Evolutionary conservation across 371 early-diverging fungal genomes (phyloP), one percentile per base, ranked within the genome.

Genomic region (Mortierella sp.): DNA sequence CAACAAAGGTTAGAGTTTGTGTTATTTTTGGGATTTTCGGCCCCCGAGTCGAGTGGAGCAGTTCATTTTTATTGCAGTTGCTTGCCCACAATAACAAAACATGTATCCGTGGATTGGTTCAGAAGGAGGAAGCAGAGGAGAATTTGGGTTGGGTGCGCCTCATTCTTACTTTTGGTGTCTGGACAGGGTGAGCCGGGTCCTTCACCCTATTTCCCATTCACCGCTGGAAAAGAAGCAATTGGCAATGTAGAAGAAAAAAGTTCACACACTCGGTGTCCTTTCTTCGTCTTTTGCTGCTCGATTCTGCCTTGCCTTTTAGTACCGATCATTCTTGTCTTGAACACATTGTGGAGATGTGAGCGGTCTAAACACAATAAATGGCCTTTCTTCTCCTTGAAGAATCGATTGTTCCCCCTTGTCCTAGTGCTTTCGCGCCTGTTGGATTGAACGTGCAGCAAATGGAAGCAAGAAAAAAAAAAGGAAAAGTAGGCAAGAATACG

Each of bases 131-230:
- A 59, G 59, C n/a, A 57, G 44, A 69, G 59, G 59, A 59, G 59
- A 59, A 59, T 59, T 57, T 59, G 31, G 31, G 31, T 59, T 31
- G 28, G 28, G 13, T 57, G 59, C 28, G 31, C 31, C 59, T 59
- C 31, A 28, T 26, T 57, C 44, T 57, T 34, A 8, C 31, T 11
- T 5, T 59, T 59, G 31, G 5, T 59, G 31, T 59, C 19, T 59
- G 59, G 59, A 59, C 34, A 59, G 57, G 14, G 37, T 69, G 75
- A 67, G 67, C 69, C 37, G 67, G 75, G 75, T 75, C 46, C 48
- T 31, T 31, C 31, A 26, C 55, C 40, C 55, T 51, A 28, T 50
- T 46, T 28, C n/a, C 31, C 13, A 46, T 43, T 6, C 69, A 67
- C 16, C 31, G 26, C 19, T 31, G 6, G 40, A 53, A 69, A 40